Evolutionary conservation across 2,329 filamentous ascomycete genomes (phyloP), one percentile per base, ranked within the genome.

Genomic region (Fusarium tupiense): DNA sequence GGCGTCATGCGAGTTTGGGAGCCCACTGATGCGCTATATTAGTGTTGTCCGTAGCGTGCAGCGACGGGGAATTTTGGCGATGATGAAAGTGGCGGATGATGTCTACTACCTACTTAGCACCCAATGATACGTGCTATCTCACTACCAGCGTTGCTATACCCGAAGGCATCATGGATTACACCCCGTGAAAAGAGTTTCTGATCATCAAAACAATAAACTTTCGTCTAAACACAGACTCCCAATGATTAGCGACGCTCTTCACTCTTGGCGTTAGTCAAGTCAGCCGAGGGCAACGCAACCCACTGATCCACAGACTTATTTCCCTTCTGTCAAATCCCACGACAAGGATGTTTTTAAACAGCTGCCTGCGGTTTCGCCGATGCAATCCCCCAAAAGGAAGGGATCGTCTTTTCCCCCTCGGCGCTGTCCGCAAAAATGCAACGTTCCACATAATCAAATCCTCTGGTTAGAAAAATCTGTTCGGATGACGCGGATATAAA

Each of bases 361-460:
- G 56, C 65, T 73, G 70, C 69, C 69, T 72, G 41, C 24, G 46
- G 70, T 17, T 47, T 60, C 67, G 66, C 70, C 70, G 71, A 67
- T 70, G 52, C 57, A 62, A 59, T 40, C 20, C 49, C 8, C 13
- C 26, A 46, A 46, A 16, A 14, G 40, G 53, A 35, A 69, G 26
- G 33, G 64, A 69, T 69, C 44, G 8, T 46, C 66, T 20, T 20
- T 1, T 2, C 33, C 14, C 17, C 26, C n/a, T 50, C 64, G 64
- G 64, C 37, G 49, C 64, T 33, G 56, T 33, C 49, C 64, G 49
- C 54, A 19, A 24, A 24, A 49, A 53, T 62, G 63, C 49, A 61
- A 62, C 35, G 37, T 61, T 61, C 50, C 31, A 44, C 31, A 53
- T 37, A 52, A 35, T 35, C 33, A 35, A 35, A 33, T 33, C 31